phyloP scores from a whole-genome alignment of 1,284 basidiomycete species.

The Gastroboletus turbinatus region DNA sequence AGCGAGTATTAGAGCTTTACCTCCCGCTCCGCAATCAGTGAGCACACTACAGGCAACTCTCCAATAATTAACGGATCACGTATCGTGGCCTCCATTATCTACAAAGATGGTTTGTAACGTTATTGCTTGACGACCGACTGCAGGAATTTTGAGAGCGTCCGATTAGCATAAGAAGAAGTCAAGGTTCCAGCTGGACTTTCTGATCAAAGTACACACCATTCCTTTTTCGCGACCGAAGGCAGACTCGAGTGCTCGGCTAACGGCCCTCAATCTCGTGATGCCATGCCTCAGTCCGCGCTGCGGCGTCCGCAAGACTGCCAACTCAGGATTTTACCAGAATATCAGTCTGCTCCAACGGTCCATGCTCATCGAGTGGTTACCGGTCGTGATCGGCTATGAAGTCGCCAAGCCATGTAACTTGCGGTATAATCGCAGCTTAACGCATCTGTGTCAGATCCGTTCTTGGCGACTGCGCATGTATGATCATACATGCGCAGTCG shows the following conservation, averaged over 20 bases:
- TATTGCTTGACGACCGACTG: not conserved
- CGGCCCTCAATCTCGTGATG: not conserved
- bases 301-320: not conserved
- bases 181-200: not conserved
- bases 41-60: not conserved
- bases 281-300: not conserved
- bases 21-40: no score
- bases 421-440: not conserved
- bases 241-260: not conserved
- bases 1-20: not conserved
- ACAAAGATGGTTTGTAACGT: not conserved
- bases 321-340: not conserved
- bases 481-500: not conserved
- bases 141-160: not conserved
- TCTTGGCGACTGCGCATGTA: not conserved
- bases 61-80: not conserved
- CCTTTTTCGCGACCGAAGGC: not conserved
- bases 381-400: not conserved
- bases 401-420: not conserved
- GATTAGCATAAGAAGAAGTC: not conserved
- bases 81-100: not conserved
- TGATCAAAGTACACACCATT: not conserved
- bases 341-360: not conserved
- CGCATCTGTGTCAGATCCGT: not conserved
- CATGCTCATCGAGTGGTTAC: not conserved